Base-by-base conservation (phyloP, 1,139 yeast species). In the Zygosaccharomyces sapae region DNA sequence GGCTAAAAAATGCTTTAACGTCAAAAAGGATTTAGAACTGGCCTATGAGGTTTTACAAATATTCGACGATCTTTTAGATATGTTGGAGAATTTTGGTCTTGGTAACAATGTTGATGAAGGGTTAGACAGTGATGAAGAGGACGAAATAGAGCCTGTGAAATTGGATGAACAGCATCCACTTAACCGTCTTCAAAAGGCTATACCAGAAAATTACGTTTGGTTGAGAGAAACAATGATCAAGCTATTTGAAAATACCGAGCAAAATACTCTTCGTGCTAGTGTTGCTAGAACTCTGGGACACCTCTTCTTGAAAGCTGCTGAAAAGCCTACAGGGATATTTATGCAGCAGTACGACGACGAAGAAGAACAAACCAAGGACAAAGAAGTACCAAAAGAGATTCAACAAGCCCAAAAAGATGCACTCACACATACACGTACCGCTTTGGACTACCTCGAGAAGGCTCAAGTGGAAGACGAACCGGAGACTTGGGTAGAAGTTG, bases 401-500 rank as follows among this genome's bases (percentile, higher is more conserved):
- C 65, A 70, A 18, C 69, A 71, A 8, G 78, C 85, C 0, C 80
- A 77, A 49, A 59, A 63, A 30, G 68, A 71, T 35, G 83, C 88
- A 1, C 70, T 76, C 41, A 68, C 71, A 3, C 67, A 75, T 44
- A 75, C 82, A 22, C 58, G 66, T n/a, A 67, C 67, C 24, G 95
- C 95, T 0, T 68, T 86, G 33, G 69, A 72, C 35, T 76, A 77
- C 57, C 70, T 87, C 47, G 68, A 73, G 49, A 68, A 71, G 50
- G 83, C 89, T 0, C 79, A 82, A 63, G 79, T 81, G 45, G 80
- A 79, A 27, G 87, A 83, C 44, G 87, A 83, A 33, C 95, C 95
- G 0, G 84, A 83, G 50, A 73, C 84, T 6, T 84, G 92, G 85
- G 96, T 82, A 5, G 77, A 78, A 55, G 71, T 85, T 38, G 96